phyloP scores from a whole-genome alignment of 163 green algal species.

The Scenedesmus sp. region DNA sequence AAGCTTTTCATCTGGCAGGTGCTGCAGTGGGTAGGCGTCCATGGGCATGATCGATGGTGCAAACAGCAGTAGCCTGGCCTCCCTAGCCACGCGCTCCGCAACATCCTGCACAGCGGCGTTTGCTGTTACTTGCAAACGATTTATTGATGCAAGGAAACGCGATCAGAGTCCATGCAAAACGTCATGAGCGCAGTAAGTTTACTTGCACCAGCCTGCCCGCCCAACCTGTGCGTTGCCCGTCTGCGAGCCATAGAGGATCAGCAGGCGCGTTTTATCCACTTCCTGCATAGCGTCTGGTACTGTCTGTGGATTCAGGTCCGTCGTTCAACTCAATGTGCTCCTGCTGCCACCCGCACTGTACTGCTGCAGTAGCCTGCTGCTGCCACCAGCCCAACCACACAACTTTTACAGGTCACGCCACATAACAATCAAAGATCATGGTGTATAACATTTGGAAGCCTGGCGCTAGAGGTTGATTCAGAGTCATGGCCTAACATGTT shows the following conservation, averaged over 20 bases:
- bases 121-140: neutral
- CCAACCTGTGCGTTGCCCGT: slow-evolving; percentile 93
- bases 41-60: slow-evolving; percentile 75
- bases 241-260: slow-evolving; percentile 93
- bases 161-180: neutral
- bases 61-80: slow-evolving; percentile 78
- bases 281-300: neutral
- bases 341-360: neutral
- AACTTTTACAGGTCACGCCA: neutral
- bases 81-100: slow-evolving; percentile 88
- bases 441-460: too few relatives aligned
- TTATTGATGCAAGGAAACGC: neutral
- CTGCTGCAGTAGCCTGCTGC: neutral
- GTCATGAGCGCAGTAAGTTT: neutral
- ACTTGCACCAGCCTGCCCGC: neutral
- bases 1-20: slow-evolving; percentile 72
- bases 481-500: too few relatives aligned
- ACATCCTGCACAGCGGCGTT: slow-evolving; percentile 80
- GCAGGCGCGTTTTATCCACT: slow-evolving; percentile 48
- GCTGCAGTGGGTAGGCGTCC: slow-evolving; percentile 77
- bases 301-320: neutral
- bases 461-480: too few relatives aligned
- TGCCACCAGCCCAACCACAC: neutral
- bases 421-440: too few relatives aligned
- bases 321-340: neutral